Evolutionary conservation across 257 asterid genomes (phyloP).

Genomic region (Thymus mandschuricus): DNA sequence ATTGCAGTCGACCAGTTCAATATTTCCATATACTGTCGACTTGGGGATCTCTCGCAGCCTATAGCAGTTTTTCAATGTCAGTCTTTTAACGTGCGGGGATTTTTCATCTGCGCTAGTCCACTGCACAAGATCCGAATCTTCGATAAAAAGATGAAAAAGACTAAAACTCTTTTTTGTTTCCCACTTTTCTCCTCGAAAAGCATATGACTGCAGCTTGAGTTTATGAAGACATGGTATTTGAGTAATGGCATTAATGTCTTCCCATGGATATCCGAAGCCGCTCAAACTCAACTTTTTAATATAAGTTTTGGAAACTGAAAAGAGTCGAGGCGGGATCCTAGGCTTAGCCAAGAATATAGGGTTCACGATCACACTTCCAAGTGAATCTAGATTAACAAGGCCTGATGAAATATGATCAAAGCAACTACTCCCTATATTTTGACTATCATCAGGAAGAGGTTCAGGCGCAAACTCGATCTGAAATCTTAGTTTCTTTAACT

Average conservation of each 20-base stretch:
- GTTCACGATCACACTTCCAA: neutral
- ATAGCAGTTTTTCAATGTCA: conserved; percentile 3
- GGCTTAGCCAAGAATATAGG: neutral
- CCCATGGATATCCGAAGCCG: conserved; percentile 7
- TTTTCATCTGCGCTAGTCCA: neutral
- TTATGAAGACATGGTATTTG: neutral
- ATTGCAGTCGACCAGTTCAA: neutral
- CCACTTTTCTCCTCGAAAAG: conserved; percentile 4
- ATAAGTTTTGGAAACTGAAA: neutral
- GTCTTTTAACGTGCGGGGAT: neutral
- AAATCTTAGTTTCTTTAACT: neutral
- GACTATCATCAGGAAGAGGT: neutral
- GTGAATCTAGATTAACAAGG: neutral
- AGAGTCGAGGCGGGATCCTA: neutral
- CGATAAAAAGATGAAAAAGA: neutral
- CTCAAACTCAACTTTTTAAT: neutral
- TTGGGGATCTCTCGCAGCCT: neutral
- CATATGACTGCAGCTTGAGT: neutral
- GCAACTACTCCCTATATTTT: neutral
- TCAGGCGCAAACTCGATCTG: neutral
- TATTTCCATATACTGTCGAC: too few species aligned
- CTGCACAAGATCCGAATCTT: neutral
- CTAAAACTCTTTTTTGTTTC: neutral
- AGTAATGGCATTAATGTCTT: neutral
- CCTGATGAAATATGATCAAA: neutral